Base-by-base conservation (phyloP, 2,329 filamentous ascomycete species). In the Nemania serpens region DNA sequence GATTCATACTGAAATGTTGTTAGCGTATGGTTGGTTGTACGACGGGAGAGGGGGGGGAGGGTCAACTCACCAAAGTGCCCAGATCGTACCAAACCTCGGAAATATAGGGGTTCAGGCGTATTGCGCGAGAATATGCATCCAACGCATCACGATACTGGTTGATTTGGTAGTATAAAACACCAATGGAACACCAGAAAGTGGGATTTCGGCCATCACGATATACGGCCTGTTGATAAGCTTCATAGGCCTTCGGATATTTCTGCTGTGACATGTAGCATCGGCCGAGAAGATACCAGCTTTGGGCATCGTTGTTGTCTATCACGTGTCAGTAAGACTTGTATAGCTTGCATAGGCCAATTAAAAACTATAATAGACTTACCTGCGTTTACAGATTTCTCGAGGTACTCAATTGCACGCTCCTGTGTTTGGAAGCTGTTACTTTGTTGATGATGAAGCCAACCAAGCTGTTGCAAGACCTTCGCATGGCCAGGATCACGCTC, bases 191-290 rank as follows among this genome's bases (percentile, higher is more conserved):
- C 95, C 95, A 99, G 81, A 98, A 99, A 1, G 95, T 98, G 17
- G 95, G 95, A 75, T 98, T 98, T 69, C 95, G 90, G 36, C 95
- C 95, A 75, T 99, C 95, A 59, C 95, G 92, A 74, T 99, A 99
- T 41, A 99, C 95, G 2, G 95, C 95, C 80, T 99, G 95, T 75
- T 99, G 95, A 76, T 98, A 98, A 5, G 95, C 94, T 74, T 99
- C 95, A 71, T 98, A 98, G 0, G 95, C 95, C 76, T 98, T 98
- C 71, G 94, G 94, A 71, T 98, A 98, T 76, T 98, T 98, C 76
- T 97, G 92, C 78, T 97, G 94, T 67, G 94, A 96, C 95, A 99
- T 98, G 82, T 98, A 99, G 81, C 95, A 98, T 69, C 95, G 88
- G 45, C 95, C 95, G 53, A 99, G 87, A 29, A 99, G 85, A 77